Evolutionary conservation across 441 rosid species (phyloP), one percentile per base, ranked within the genome.

Genomic region (Kokia cookei): DNA sequence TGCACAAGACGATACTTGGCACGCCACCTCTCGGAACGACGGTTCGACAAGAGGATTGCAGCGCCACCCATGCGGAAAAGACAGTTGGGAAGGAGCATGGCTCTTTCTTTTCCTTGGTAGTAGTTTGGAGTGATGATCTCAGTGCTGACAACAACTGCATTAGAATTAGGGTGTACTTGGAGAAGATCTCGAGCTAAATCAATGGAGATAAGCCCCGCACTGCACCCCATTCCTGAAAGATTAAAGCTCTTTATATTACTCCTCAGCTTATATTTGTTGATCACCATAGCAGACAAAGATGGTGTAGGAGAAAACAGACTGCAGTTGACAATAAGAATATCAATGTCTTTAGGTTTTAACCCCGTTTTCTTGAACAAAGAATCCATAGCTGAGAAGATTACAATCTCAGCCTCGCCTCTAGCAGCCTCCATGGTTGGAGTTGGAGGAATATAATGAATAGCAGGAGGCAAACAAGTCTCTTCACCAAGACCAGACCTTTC

Each of bases 1-100:
- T 89, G 98, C 53, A 89, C 90, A 11, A 95, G 79, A 22, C 84
- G 81, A 83, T 89, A 95, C 81, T 95, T 95, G 62, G 99, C 96
- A 50, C 84, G 78, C 76, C 89, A 68, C 51, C 87, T 29, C 76
- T 89, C 89, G 6, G 96, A 88, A 32, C 84, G 40, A 47, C 90
- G 87, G 90, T 93, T 94, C 4, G 98, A 89, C 55, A 95, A 67
- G 57, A 91, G 82, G 65, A 95, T 89, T 0, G 97, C 96, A 0
- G 95, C 99, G 0, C 92, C 86, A 0, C 99, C 99, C 98, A 94
- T 91, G 1, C 99, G 93, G 84, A 94, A 94, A 32, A 94, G 91
- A 60, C 99, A 95, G 62, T 95, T 95, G 0, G 99, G 96, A 2
- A 95, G 87, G 61, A 93, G 90, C 97, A 91, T 93, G 45, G 99